Conservation (phyloP, 768 basidiomycete species). For the Lactifluus pinguis region DNA sequence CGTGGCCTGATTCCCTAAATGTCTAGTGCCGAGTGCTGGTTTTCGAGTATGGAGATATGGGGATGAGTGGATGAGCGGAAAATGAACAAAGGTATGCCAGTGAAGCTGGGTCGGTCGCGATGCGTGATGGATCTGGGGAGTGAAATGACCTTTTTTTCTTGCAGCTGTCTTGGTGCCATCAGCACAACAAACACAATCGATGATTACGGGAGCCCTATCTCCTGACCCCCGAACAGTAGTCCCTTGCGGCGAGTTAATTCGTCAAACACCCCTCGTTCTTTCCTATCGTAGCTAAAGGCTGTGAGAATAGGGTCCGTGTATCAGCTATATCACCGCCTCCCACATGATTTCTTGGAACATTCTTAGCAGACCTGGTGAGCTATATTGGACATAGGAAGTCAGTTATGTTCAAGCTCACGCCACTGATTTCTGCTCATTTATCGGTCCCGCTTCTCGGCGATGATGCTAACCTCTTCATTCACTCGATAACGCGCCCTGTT, state of each 20-base stretch:
- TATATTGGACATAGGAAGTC: neutral
- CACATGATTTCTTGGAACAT: slow-evolving; percentile 11
- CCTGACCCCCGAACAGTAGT: neutral
- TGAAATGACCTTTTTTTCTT: neutral
- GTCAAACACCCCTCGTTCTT: neutral
- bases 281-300: neutral
- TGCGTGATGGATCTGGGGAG: neutral
- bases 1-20: too few species aligned
- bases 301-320: neutral
- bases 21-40: too few species aligned
- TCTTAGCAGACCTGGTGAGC: neutral
- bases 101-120: neutral
- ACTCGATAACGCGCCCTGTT: neutral
- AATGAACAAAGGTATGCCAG: neutral
- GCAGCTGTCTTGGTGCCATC: neutral
- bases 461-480: neutral
- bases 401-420: neutral
- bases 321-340: neutral
- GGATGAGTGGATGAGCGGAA: neutral
- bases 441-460: slow-evolving; percentile 1
- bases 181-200: neutral
- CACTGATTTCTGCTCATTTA: slow-evolving; percentile 8
- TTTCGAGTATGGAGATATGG: neutral
- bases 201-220: neutral
- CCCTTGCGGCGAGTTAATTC: neutral